Conservation (phyloP, 345 rosid species). For the Salix arbutifolia region DNA sequence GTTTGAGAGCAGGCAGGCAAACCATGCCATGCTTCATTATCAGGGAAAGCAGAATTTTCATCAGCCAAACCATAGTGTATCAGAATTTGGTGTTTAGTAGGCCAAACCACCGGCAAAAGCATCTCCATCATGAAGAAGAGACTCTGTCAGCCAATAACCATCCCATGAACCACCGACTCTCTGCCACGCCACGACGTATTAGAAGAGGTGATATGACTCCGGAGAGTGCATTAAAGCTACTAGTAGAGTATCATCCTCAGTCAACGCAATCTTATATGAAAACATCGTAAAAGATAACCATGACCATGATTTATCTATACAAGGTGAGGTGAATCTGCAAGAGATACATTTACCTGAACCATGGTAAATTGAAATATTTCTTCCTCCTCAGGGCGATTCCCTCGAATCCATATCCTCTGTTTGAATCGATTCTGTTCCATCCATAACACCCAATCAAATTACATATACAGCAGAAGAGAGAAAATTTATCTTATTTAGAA, state of each 20-base stretch:
- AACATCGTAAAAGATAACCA: not conserved
- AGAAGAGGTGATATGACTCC: not conserved
- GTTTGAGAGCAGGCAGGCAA: not conserved
- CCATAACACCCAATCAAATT: not conserved
- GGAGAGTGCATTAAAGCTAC: not conserved
- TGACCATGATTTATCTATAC: not conserved
- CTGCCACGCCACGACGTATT: constrained; percentile 36
- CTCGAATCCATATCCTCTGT: constrained; percentile 86
- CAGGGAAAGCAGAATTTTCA: not conserved
- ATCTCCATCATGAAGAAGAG: constrained; percentile 81
- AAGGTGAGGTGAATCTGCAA: not conserved
- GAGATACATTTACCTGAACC: constrained; percentile 56
- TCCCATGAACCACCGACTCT: constrained; percentile 90
- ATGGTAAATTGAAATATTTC: constrained; percentile 81
- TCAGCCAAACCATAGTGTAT: not conserved
- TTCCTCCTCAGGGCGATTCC: constrained; percentile 87
- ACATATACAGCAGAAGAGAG: not conserved
- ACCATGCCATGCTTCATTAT: no score
- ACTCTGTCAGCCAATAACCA: constrained; percentile 94
- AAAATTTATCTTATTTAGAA: not conserved
- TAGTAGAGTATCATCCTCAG: not conserved
- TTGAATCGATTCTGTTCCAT: constrained; percentile 62
- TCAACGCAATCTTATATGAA: not conserved
- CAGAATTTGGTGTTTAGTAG: constrained; percentile 37
- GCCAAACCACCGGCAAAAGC: constrained; percentile 82